Base-by-base conservation (phyloP, 2,329 filamentous ascomycete genomes). In the Claviceps cyperi region DNA sequence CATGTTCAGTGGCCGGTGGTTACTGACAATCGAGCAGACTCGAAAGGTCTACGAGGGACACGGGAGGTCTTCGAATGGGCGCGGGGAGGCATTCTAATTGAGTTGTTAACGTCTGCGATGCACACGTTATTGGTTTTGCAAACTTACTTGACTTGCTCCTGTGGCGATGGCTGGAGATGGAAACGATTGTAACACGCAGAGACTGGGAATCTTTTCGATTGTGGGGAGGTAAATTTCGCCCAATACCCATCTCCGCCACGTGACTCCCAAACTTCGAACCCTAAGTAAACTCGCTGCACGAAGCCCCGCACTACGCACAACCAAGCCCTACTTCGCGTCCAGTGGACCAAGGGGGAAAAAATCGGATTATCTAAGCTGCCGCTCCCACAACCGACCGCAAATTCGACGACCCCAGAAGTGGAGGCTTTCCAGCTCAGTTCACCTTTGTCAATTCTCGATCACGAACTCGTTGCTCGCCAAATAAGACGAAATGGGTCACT, bases 21-120 rank as follows among this genome's bases (percentile, higher is more conserved):
- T 49, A 95, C 91, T 86, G 85, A 97, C 92, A 98, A 83, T 86
- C 92, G 92, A 78, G 92, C 92, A 76, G 90, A 91, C 86, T 97
- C 92, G 82, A 95, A 97, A 70, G 92, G 91, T 78, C 91, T 86
- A 76, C 85, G 81, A 69, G 91, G 90, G 80, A 94, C 89, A 85
- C 94, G 95, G 74, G 94, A 94, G 81, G 92, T 98, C 88, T 98
- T 98, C 72, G 86, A 94, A 80, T 96, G 95, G 66, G 84, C 85
- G 71, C 66, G 66, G 53, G 66, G 66, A 64, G 66, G 62, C 66
- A 69, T 69, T 56, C 66, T 69, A 54, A 52, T 28, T 50, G 45
- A 37, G 17, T 17, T 58, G 58, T 66, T 60, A 64, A 58, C 40
- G 1, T 15, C 28, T 35, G 21, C n/a, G 36, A 14, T 40, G 4